Evolutionary conservation across 163 green algal genomes (phyloP), one percentile per base, ranked within the genome.

Genomic region (Scenedesmus sp.): DNA sequence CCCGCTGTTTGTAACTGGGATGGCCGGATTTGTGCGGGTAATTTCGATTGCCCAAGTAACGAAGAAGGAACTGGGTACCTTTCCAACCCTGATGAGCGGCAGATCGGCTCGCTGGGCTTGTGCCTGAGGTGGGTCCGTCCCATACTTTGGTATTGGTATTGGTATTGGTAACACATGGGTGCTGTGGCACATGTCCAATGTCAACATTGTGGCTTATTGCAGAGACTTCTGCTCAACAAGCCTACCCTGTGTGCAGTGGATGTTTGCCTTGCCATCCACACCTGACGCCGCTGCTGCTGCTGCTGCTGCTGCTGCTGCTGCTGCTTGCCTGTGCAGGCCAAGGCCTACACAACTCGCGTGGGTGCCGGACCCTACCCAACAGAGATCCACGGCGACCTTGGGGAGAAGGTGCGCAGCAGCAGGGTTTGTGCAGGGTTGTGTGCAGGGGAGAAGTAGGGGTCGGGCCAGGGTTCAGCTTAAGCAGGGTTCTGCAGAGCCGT

Each of bases 321-420:
- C 34, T 5, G 52, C 70, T 90, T 10, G 18, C 6, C 2, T 46
- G 26, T 88, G 77, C 94, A 98, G 97, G 97, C 97, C 91, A 99
- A 99, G 95, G 98, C 98, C 4, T 99, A 99, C 96, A 99, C 98
- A n/a, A 99, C 98, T 3, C 96, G 98, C 34, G 98, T 99, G 46
- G 98, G 98, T 12, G 95, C 96, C n/a, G 98, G 98, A 3, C 98
- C 98, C 0, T 99, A 99, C 94, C 98, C 98, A 15, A 99, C 98
- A 3, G 98, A 99, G 96, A 94, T 99, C 10, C 96, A 97, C 86
- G 98, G 96, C 20, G 93, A 98, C 1, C 92, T 99, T 15, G 98
- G 96, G 1, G 98, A 99, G n/a, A 92, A 97, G 59, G 94, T 99
- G 82, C 95, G 98, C 34, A 23, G 26, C 2, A 46, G 34, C 34